Percentiles rank a stretch among this genome's conserved stretches.
phyloP scores from a whole-genome alignment of 768 basidiomycete species.

The Kwoniella sp. region DNA sequence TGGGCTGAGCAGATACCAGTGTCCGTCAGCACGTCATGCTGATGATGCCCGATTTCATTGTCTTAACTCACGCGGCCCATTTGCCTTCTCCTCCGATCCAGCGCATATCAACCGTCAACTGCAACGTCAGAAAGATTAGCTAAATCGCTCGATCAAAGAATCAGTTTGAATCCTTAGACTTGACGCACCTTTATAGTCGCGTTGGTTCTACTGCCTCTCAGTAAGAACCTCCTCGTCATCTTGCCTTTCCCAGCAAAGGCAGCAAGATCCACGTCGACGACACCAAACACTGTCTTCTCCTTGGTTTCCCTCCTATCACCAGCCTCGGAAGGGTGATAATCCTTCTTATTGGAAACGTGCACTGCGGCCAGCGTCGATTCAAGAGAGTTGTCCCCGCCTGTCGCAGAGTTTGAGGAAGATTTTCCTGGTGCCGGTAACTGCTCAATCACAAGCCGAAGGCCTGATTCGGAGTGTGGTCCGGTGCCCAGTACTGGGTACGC shows the following conservation, averaged over 20 bases:
- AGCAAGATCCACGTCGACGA: slow-evolving; percentile 45
- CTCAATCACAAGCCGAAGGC: slow-evolving; percentile 32
- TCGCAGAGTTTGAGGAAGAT: not conserved
- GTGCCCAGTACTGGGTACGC: slow-evolving; percentile 31
- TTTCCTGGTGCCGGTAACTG: slow-evolving; percentile 20
- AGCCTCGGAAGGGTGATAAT: slow-evolving; percentile 18
- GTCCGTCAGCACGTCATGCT: not conserved
- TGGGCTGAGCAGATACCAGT: slow-evolving; percentile 25
- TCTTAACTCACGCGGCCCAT: slow-evolving; percentile 43
- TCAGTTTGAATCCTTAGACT: not conserved
- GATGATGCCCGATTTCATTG: not conserved
- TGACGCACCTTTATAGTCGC: slow-evolving; percentile 41
- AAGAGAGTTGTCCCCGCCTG: slow-evolving; percentile 10
- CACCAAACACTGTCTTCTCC: slow-evolving; percentile 33
- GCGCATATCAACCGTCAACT: slow-evolving; percentile 43
- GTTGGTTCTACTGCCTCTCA: slow-evolving; percentile 46
- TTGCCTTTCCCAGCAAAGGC: slow-evolving; percentile 44
- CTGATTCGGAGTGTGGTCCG: slow-evolving; percentile 39
- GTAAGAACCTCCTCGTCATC: slow-evolving; percentile 36
- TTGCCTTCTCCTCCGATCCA: slow-evolving; percentile 40
- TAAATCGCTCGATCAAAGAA: not conserved
- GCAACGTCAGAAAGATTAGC: not conserved
- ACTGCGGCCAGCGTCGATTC: slow-evolving; percentile 10
- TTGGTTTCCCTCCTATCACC: slow-evolving; percentile 8
- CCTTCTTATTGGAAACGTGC: slow-evolving; percentile 8